Conservation (phyloP, 441 rosid species). For the California macrophylla region DNA sequence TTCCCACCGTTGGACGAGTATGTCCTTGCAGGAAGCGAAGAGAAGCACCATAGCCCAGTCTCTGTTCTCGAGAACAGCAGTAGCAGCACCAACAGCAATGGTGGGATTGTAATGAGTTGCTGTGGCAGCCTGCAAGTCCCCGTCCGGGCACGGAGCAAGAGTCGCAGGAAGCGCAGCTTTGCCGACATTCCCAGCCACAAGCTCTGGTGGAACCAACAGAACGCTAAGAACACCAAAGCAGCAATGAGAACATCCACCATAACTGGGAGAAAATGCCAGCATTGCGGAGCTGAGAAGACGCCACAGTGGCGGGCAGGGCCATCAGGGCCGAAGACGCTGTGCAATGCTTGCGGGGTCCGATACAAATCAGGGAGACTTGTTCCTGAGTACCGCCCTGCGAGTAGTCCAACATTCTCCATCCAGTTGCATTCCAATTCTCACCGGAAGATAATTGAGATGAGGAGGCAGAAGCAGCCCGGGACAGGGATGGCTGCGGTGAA, state of each 20-base stretch:
- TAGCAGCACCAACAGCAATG: slow-evolving; percentile 17
- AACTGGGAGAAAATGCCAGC: slow-evolving; percentile 66
- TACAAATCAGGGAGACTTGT: slow-evolving; percentile 77
- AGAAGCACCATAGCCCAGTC: slow-evolving; percentile 49
- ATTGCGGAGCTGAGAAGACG: slow-evolving; percentile 81
- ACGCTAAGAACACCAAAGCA: slow-evolving; percentile 17
- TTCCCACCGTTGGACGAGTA: slow-evolving; percentile 59
- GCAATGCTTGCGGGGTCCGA: slow-evolving; percentile 93
- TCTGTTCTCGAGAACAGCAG: slow-evolving; percentile 59
- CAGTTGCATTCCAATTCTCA: slow-evolving; percentile 82
- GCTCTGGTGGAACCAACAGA: slow-evolving; percentile 17
- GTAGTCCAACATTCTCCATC: slow-evolving; percentile 79
- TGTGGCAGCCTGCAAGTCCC: slow-evolving; percentile 36
- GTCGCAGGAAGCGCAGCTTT: slow-evolving; percentile 24
- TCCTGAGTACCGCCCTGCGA: slow-evolving; percentile 88
- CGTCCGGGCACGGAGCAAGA: slow-evolving; percentile 57
- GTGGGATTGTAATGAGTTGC: slow-evolving; percentile 28
- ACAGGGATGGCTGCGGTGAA: slow-evolving; percentile 31
- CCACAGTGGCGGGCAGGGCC: slow-evolving; percentile 99
- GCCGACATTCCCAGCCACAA: neutral
- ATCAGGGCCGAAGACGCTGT: slow-evolving; percentile 75
- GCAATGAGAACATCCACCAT: slow-evolving; percentile 5
- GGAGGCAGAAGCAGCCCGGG: slow-evolving; percentile 58
- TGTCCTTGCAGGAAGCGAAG: slow-evolving; percentile 15
- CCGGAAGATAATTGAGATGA: slow-evolving; percentile 81